Evolutionary conservation across 2,329 filamentous ascomycete genomes (phyloP).

Genomic region (Catunica adiposa): DNA sequence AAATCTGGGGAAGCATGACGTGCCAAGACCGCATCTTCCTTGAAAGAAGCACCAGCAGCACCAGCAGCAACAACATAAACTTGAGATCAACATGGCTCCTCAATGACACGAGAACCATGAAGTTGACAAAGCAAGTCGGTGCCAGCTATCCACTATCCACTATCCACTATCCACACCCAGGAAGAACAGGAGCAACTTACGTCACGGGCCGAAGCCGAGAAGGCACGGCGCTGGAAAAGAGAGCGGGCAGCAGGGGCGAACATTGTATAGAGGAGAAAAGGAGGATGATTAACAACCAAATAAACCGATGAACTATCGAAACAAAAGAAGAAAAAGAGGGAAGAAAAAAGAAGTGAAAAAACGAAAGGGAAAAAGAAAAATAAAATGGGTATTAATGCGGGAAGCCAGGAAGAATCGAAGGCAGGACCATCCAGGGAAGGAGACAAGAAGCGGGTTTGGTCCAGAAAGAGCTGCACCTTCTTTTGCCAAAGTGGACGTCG

Average conservation of each 20-base stretch:
- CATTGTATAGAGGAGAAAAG: conserved; percentile 32
- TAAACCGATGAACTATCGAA: conserved; percentile 8
- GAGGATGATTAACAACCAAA: conserved; percentile 6
- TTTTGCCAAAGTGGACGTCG: neutral
- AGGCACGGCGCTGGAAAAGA: conserved; percentile 58
- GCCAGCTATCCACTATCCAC: no score
- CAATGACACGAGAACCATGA: no score
- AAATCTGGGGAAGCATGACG: neutral
- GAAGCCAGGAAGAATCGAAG: neutral
- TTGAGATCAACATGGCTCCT: neutral
- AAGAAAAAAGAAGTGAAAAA: conserved; percentile 2
- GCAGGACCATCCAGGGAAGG: neutral
- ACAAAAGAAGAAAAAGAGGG: conserved; percentile 2
- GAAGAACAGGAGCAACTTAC: conserved; percentile 26
- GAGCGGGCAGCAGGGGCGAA: conserved; percentile 42
- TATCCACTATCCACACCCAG: no score
- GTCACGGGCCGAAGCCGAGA: conserved; percentile 63
- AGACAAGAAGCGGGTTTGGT: neutral
- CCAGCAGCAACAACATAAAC: neutral
- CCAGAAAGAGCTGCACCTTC: neutral
- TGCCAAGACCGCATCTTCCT: neutral
- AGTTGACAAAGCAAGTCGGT: no score
- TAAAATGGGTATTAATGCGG: neutral
- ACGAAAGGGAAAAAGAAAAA: conserved; percentile 3
- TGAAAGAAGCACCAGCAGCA: neutral